Evolutionary conservation across 2,329 filamentous ascomycete genomes (phyloP).

Genomic region (Reticulascus tulasneorum): DNA sequence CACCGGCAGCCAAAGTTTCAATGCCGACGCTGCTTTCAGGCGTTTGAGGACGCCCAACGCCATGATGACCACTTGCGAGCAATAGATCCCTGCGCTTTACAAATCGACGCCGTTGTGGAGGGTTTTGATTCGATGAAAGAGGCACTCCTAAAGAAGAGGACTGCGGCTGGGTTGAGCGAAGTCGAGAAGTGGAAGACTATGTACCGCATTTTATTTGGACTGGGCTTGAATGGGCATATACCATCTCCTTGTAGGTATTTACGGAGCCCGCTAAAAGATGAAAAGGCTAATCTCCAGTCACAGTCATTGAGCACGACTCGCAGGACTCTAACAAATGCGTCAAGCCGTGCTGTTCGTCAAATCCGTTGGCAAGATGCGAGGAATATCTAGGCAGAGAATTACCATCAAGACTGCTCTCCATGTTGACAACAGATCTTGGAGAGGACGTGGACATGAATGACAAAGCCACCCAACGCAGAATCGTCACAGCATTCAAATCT

Average conservation of each 20-base stretch:
- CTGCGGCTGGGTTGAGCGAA: slow-evolving; percentile 25
- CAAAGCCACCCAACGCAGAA: no score
- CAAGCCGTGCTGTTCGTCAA: no score
- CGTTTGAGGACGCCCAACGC: slow-evolving; percentile 29
- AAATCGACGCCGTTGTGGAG: slow-evolving; percentile 22
- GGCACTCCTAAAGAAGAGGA: slow-evolving; percentile 25
- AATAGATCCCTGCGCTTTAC: slow-evolving; percentile 18
- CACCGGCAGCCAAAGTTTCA: slow-evolving; percentile 25
- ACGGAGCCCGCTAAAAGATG: no score
- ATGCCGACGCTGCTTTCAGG: slow-evolving; percentile 31
- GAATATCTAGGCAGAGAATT: no score
- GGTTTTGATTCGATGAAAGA: slow-evolving; percentile 32
- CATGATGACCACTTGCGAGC: slow-evolving; percentile 27
- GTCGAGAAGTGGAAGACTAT: slow-evolving; percentile 33
- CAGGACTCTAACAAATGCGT: no score
- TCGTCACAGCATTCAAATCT: no score
- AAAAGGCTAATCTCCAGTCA: no score
- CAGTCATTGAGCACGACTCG: no score
- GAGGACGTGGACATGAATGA: no score
- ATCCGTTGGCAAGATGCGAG: no score
- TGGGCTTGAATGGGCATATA: slow-evolving; percentile 15
- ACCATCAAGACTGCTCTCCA: no score
- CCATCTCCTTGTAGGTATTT: slow-evolving; percentile 14
- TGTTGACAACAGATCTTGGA: no score
- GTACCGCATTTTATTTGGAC: slow-evolving; percentile 32